A percentile compares a stretch with the other conserved stretches of the same genome.
These are phyloP conservation scores for Leersia perrieri DNA, from an alignment of 176 grass and related monocot genomes.

Conservation along the genomic window DNA sequence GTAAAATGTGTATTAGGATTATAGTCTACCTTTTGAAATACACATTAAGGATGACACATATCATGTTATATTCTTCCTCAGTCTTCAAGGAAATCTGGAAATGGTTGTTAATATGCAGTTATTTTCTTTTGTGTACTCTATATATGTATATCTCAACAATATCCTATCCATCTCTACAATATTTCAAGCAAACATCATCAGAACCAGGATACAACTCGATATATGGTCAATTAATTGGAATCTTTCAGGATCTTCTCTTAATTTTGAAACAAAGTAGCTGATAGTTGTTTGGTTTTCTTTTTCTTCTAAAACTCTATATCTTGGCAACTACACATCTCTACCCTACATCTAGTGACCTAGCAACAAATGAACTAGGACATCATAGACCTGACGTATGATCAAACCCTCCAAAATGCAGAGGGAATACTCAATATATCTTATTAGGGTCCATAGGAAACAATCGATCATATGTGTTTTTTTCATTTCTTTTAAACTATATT, in stretches of 20 bases:
- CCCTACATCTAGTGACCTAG: background rate
- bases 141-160: background rate
- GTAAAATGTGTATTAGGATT: too few relatives aligned
- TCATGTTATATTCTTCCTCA: too few relatives aligned
- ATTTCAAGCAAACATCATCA: background rate
- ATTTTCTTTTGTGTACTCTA: too few relatives aligned
- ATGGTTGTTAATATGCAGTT: too few relatives aligned
- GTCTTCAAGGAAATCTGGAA: too few relatives aligned
- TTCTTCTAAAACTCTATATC: background rate
- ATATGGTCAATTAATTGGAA: background rate
- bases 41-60: too few relatives aligned
- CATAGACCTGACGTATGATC: background rate
- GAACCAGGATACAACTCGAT: background rate
- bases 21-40: too few relatives aligned
- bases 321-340: background rate
- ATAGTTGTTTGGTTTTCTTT: background rate
- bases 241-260: background rate
- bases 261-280: background rate
- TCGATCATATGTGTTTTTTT: background rate
- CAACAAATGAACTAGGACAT: background rate
- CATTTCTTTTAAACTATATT: background rate
- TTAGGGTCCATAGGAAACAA: too few relatives aligned
- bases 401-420: too few relatives aligned
- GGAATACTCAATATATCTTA: too few relatives aligned
- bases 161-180: background rate